Conservation (phyloP, 352 stramenopile species). For the Pythium guiyangense region DNA sequence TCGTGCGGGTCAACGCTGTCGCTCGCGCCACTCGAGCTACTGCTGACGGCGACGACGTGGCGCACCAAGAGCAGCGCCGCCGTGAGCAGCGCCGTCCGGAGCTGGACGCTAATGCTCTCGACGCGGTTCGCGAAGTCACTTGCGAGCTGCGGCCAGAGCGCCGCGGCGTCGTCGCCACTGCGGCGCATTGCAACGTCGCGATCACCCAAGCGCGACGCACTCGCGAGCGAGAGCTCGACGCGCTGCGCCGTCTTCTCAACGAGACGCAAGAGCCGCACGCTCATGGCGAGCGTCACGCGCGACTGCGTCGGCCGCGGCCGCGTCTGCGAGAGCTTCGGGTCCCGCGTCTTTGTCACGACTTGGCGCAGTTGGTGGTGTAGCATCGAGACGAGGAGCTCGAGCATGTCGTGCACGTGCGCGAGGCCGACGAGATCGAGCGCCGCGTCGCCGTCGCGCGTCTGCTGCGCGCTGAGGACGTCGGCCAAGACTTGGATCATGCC, state of each 20-base stretch:
- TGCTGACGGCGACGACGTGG: conserved; percentile 32
- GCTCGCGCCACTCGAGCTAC: background rate
- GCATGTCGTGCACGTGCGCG: conserved; percentile 38
- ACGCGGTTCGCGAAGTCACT: conserved; percentile 23
- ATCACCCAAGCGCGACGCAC: conserved; percentile 2
- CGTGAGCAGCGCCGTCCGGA: conserved; percentile 48
- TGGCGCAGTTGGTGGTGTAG: conserved; percentile 63
- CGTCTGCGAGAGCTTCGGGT: conserved; percentile 57
- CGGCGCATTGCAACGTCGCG: conserved; percentile 2
- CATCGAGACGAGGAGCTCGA: conserved; percentile 69
- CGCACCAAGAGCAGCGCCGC: conserved; percentile 42
- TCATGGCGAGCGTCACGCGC: conserved; percentile 24
- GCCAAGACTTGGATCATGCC: conserved; percentile 61
- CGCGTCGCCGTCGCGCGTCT: conserved; percentile 28
- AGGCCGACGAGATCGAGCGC: conserved; percentile 49
- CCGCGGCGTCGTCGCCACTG: background rate
- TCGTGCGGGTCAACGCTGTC: conserved; percentile 7
- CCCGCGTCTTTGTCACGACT: conserved; percentile 51
- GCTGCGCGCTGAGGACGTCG: conserved; percentile 36
- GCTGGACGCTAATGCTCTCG: conserved; percentile 16
- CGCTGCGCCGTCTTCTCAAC: conserved; percentile 20
- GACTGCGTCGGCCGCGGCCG: conserved; percentile 24
- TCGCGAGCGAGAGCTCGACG: conserved; percentile 20
- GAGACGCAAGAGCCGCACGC: conserved; percentile 23
- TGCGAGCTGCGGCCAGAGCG: conserved; percentile 28